A percentile compares a stretch with the other conserved stretches of the same genome.
Conservation (phyloP, 169 alveolate species). For the Eimeria maxima region DNA sequence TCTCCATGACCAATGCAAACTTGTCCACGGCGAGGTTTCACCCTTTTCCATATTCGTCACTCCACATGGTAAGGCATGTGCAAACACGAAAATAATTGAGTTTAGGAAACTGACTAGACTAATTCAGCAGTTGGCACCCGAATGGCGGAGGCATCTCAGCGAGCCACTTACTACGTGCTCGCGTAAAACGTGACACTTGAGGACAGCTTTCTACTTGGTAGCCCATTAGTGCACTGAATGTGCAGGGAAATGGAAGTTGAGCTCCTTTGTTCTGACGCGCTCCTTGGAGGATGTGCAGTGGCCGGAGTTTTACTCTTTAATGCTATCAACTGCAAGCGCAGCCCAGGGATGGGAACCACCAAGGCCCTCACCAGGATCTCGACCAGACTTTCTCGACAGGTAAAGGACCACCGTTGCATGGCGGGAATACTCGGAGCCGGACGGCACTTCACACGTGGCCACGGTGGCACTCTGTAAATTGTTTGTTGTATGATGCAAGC, state of each 20-base stretch:
- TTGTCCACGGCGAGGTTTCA: conserved; percentile 70
- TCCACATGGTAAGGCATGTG: conserved; percentile 59
- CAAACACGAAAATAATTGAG: neutral
- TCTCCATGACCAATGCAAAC: conserved; percentile 70
- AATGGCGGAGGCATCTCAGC: neutral
- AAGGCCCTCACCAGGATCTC: conserved; percentile 48
- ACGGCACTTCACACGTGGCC: neutral
- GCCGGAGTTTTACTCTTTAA: conserved; percentile 46
- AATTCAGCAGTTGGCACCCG: neutral
- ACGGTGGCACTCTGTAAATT: neutral
- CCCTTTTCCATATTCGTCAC: conserved; percentile 81
- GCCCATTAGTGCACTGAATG: neutral
- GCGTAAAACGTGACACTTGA: neutral
- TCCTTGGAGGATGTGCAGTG: conserved; percentile 49
- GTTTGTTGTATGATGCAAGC: neutral
- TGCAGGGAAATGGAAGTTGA: conserved; percentile 55
- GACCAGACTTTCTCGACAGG: conserved; percentile 56
- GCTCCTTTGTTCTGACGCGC: conserved; percentile 63
- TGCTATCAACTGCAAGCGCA: conserved; percentile 51
- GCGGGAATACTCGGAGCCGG: neutral
- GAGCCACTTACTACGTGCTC: neutral
- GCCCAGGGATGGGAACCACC: conserved; percentile 73
- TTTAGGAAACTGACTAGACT: neutral
- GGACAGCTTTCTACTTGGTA: neutral
- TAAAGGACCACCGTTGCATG: neutral